These are phyloP conservation scores for Alternaria novae-zelandiae DNA, from an alignment of 2,329 filamentous ascomycete species.

Conservation along the genomic window DNA sequence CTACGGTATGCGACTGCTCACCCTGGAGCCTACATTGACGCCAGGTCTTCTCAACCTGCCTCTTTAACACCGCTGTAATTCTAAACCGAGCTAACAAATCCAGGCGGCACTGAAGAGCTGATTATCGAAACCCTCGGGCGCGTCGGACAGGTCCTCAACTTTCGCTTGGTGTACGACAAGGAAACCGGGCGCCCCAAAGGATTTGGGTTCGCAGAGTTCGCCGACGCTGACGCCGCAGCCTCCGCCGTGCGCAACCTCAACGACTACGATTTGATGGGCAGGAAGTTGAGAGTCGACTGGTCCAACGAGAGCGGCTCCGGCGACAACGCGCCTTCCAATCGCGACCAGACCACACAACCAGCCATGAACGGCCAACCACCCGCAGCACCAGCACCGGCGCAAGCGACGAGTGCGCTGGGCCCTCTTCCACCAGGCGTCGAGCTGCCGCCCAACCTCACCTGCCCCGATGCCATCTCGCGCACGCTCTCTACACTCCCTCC, in stretches of 20 bases:
- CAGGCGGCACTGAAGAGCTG: conserved; percentile 93
- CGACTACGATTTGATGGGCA: conserved; percentile 92
- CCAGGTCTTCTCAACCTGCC: neutral
- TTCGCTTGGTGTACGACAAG: conserved; percentile 92
- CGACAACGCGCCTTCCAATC: conserved; percentile 55
- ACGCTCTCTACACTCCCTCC: conserved; percentile 87
- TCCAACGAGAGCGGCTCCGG: conserved; percentile 85
- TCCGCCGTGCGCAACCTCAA: conserved; percentile 95
- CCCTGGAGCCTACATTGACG: neutral
- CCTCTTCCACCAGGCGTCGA: conserved; percentile 85
- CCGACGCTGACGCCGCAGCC: conserved; percentile 88
- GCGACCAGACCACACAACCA: conserved; percentile 52
- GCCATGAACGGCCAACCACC: conserved; percentile 43
- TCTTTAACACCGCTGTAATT: neutral
- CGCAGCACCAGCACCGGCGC: conserved; percentile 42
- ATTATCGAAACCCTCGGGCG: conserved; percentile 93
- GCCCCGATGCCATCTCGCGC: conserved; percentile 88
- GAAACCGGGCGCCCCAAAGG: conserved; percentile 95
- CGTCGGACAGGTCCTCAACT: conserved; percentile 88
- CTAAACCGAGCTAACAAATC: conserved; percentile 13
- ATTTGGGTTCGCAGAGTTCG: conserved; percentile 95
- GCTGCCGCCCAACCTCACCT: conserved; percentile 80
- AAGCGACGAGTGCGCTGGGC: conserved; percentile 66
- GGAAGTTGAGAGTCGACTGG: conserved; percentile 94
- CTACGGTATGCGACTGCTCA: conserved; percentile 66